Evolutionary conservation across 768 basidiomycete species (phyloP).

Genomic region (Pleurotus ostreatus): DNA sequence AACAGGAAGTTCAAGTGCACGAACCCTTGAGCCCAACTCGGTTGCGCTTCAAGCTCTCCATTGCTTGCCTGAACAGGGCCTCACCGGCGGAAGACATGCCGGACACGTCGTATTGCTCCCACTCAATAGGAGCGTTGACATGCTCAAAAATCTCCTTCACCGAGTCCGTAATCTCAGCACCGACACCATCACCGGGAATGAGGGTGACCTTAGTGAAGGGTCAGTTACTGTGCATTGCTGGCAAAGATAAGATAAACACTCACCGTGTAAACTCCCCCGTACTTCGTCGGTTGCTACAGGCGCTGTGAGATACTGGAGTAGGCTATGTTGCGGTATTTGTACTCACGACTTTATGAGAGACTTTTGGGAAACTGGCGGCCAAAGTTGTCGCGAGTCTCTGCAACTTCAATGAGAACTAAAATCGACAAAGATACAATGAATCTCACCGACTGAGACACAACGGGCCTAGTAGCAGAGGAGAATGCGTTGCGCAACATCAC

Average conservation of each 20-base stretch:
- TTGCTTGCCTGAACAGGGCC: constrained; percentile 93
- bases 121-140: constrained; percentile 97
- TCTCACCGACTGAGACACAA: constrained; percentile 48
- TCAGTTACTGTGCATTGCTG: constrained; percentile 15
- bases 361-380: constrained; percentile 74
- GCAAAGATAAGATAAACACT: constrained; percentile 21
- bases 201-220: constrained; percentile 71
- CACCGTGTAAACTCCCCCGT: constrained; percentile 91
- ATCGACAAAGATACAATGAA: neutral
- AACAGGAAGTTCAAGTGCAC: neutral
- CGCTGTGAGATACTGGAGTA: neutral
- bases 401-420: constrained; percentile 1
- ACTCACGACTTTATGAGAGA: constrained; percentile 57
- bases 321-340: neutral
- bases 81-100: constrained; percentile 94
- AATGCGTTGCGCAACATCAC: constrained; percentile 68
- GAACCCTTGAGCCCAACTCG: constrained; percentile 96
- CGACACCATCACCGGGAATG: constrained; percentile 97
- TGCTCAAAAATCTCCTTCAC: constrained; percentile 99
- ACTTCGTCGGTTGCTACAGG: constrained; percentile 77
- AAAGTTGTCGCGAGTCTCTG: constrained; percentile 75
- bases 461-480: constrained; percentile 51
- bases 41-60: constrained; percentile 97
- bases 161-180: constrained; percentile 94
- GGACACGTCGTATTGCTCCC: constrained; percentile 98